Evolutionary conservation across 2,329 filamentous ascomycete genomes (phyloP).

Genomic region (Geoglossum cookeanum): DNA sequence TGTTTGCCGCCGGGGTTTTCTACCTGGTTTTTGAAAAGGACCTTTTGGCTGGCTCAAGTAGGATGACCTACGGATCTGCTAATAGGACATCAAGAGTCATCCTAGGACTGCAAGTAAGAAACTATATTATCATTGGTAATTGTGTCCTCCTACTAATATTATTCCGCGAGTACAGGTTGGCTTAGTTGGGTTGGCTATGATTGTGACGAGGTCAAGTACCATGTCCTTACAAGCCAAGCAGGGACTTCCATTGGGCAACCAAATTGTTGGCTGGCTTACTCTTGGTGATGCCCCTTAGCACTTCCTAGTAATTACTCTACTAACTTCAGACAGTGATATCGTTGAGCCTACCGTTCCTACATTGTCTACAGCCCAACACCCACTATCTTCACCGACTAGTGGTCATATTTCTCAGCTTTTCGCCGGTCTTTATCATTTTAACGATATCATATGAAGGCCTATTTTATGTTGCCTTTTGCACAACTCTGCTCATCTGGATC

Average conservation of each 20-base stretch:
- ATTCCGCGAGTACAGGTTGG: conserved; percentile 35
- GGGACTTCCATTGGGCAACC: conserved; percentile 73
- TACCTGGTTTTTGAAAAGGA: conserved; percentile 67
- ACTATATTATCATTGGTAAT: neutral
- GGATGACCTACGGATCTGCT: conserved; percentile 12
- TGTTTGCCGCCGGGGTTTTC: conserved; percentile 54
- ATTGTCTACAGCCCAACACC: conserved; percentile 59
- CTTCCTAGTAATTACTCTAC: neutral
- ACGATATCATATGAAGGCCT: conserved; percentile 95
- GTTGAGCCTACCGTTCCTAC: conserved; percentile 59
- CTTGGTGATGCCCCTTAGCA: conserved; percentile 32
- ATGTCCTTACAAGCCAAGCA: conserved; percentile 66
- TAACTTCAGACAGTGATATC: conserved; percentile 38
- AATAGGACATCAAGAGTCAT: conserved; percentile 37
- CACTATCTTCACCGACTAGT: conserved; percentile 82
- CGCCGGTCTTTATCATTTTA: conserved; percentile 84
- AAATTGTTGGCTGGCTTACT: conserved; percentile 68
- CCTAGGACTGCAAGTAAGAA: conserved; percentile 43
- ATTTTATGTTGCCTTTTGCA: conserved; percentile 81
- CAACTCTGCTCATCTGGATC: conserved; percentile 73
- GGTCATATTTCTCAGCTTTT: conserved; percentile 80
- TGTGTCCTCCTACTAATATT: neutral
- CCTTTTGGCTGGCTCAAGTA: conserved; percentile 25
- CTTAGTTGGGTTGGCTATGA: conserved; percentile 58
- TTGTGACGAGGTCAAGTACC: conserved; percentile 76